Percentiles rank a stretch among this genome's conserved stretches.
Conservation (phyloP, 2,329 filamentous ascomycete species). For the Talaromyces sp. region DNA sequence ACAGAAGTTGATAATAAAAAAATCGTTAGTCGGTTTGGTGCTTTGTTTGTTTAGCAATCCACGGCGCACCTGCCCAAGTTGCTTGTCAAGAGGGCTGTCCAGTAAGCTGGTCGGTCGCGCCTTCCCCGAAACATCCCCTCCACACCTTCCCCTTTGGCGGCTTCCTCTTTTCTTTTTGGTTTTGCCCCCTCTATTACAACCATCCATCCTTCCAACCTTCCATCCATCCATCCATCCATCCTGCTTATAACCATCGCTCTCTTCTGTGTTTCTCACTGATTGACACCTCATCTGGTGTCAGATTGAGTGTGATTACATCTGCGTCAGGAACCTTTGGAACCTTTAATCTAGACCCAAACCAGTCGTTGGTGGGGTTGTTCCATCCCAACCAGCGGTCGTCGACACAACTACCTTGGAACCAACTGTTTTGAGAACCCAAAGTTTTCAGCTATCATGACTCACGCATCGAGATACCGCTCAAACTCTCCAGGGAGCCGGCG, state of each 20-base stretch:
- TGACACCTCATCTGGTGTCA: neutral
- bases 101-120: slow-evolving; percentile 2
- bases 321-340: too few species aligned
- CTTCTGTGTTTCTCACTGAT: neutral
- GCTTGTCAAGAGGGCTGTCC: too few species aligned
- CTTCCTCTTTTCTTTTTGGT: neutral
- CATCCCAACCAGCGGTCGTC: slow-evolving; percentile 3
- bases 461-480: slow-evolving; percentile 32
- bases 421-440: neutral
- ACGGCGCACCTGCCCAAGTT: neutral
- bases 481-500: slow-evolving; percentile 34
- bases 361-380: slow-evolving; percentile 1
- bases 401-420: neutral
- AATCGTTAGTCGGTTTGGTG: neutral
- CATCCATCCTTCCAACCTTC: neutral
- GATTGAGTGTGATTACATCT: neutral
- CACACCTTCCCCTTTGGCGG: slow-evolving; percentile 1
- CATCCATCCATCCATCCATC: neutral
- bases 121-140: slow-evolving; percentile 11
- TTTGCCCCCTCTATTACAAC: neutral
- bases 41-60: too few species aligned
- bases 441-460: slow-evolving; percentile 25
- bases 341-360: neutral
- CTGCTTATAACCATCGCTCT: too few species aligned
- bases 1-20: too few species aligned